Evolutionary conservation across 208 protist genomes (phyloP), one percentile per base, ranked within the genome.

Genomic region (Trypanosomatidae sp.): DNA sequence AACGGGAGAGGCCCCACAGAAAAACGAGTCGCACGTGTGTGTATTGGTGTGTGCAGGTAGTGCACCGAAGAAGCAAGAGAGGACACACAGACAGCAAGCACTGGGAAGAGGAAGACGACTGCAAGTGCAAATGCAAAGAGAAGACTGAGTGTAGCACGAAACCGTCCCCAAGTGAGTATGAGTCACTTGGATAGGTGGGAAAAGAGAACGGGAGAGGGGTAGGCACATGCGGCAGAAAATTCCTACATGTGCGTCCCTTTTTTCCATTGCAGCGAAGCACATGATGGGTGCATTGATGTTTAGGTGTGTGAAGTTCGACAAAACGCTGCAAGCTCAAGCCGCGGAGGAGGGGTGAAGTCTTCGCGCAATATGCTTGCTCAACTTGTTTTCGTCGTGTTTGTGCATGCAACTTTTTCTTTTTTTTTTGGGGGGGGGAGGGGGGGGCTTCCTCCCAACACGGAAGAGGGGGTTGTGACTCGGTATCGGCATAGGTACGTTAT

Each of bases 401-500:
- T 71, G 15, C 8, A 12, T 62, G 67, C 36, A 39, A 39, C 36
- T 39, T 71, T 36, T n/a, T 47, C 33, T 49, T 25, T 67, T 62
- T 30, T 53, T 43, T 33, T 19, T 39, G 3, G 36, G 36, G 52
- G 19, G 19, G 52, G 9, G 17, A 0, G 0, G 52, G 9, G 13
- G 19, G 52, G 22, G 19, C 39, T 47, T 47, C 39, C 7, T n/a
- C 19, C 60, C 39, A 9, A 25, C 36, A 44, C 36, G 10, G 33
- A 25, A 13, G 36, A 25, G 10, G 55, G 60, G 41, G 39, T 15
- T 33, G 60, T 65, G 36, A 30, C 22, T 65, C 17, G 22, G 60
- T 65, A 39, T 69, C 12, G 39, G 60, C 41, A 39, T 47, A 30
- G 60, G 33, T 47, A 9, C 60, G 39, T 76, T 76, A 76, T 64